Percentiles rank a stretch among this genome's conserved stretches.
phyloP scores from a whole-genome alignment of 495 filamentous ascomycete genomes.

The Penicillium diatomitis region DNA sequence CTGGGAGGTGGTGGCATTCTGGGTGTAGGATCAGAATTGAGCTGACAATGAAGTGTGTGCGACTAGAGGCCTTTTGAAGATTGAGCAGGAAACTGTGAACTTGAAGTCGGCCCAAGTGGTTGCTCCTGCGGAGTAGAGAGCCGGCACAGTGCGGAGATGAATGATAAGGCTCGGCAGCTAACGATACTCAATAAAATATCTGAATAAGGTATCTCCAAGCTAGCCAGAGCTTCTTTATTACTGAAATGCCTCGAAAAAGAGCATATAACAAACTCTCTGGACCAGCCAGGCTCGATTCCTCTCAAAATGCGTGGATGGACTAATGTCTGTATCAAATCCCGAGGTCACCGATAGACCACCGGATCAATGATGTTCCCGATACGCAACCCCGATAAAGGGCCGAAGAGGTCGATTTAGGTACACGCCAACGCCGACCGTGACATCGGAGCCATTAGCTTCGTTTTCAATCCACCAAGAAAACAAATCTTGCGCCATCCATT shows the following conservation, averaged over 20 bases:
- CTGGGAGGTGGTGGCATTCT: conserved; percentile 33
- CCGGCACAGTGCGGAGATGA: not conserved
- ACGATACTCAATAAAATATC: not conserved
- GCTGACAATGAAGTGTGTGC: no score
- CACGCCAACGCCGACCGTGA: no score
- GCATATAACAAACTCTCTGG: conserved; percentile 5
- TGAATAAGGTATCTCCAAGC: not conserved
- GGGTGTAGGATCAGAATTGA: not conserved
- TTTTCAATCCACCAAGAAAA: not conserved
- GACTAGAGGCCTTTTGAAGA: no score
- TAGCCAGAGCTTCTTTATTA: not conserved
- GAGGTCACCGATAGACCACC: conserved; percentile 3
- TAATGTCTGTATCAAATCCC: conserved; percentile 1
- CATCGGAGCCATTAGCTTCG: not conserved
- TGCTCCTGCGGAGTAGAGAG: no score
- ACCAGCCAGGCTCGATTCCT: conserved; percentile 13
- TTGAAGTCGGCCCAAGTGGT: no score
- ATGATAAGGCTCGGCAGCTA: not conserved
- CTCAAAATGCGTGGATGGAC: not conserved
- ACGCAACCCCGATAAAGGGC: conserved; percentile 13
- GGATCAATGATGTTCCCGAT: conserved; percentile 23
- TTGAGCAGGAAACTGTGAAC: no score
- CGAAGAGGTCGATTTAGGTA: no score
- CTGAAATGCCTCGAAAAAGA: not conserved
- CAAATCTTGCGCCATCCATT: not conserved